Evolutionary conservation across 495 filamentous ascomycete species (phyloP).

Genomic region (Penicillium mononematosum): DNA sequence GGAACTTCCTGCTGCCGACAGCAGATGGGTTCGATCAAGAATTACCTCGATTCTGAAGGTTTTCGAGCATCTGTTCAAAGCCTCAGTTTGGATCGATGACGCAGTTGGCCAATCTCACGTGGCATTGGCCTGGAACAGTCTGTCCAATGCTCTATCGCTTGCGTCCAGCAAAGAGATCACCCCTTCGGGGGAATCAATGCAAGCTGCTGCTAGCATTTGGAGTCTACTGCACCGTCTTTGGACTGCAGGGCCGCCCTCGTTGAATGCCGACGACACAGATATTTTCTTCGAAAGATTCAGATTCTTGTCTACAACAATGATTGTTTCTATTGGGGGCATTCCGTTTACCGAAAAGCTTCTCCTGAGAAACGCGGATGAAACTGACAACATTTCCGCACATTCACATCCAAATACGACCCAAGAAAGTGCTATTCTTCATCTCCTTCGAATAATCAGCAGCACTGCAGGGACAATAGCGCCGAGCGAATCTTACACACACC

Average conservation of each 20-base stretch:
- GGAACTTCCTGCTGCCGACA: conserved; percentile 76
- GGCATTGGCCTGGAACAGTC: conserved; percentile 63
- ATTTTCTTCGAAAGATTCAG: conserved; percentile 60
- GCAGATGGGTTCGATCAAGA: conserved; percentile 83
- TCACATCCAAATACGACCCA: conserved; percentile 25
- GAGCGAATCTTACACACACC: conserved; percentile 28
- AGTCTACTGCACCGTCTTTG: conserved; percentile 67
- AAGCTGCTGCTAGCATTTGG: conserved; percentile 70
- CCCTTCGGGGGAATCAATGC: conserved; percentile 75
- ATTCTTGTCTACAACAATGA: conserved; percentile 58
- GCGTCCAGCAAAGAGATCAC: conserved; percentile 90
- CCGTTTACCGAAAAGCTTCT: conserved; percentile 77
- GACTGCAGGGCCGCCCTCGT: conserved; percentile 42
- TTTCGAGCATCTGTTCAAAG: conserved; percentile 61
- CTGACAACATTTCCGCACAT: conserved; percentile 49
- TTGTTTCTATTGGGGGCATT: conserved; percentile 64
- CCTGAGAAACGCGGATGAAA: conserved; percentile 40
- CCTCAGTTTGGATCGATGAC: conserved; percentile 53
- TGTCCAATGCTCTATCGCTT: conserved; percentile 66
- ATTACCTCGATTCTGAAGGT: conserved; percentile 58
- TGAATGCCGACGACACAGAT: conserved; percentile 37
- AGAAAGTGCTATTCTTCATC: conserved; percentile 42
- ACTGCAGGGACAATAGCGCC: conserved; percentile 21
- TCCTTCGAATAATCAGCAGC: conserved; percentile 37
- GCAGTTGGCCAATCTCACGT: conserved; percentile 43